These are phyloP conservation scores for Metarhizium brunneum DNA, from an alignment of 2,329 filamentous ascomycete genomes.

Conservation along the genomic window DNA sequence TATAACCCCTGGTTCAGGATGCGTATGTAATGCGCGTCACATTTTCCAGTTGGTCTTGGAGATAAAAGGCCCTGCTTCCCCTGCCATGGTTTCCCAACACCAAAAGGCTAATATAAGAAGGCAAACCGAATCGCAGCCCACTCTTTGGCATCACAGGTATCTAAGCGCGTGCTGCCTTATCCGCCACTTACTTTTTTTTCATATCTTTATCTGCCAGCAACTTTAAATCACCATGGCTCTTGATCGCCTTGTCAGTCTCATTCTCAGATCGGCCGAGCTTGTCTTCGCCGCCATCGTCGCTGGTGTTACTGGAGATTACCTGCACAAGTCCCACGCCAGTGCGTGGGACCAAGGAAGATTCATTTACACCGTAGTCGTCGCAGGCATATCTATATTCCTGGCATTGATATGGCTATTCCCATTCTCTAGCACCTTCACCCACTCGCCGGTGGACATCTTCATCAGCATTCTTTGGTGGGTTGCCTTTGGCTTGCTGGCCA, in stretches of 20 bases:
- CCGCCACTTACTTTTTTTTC: background rate
- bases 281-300: slow-evolving; percentile 64
- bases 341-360: slow-evolving; percentile 51
- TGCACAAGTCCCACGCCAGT: slow-evolving; percentile 40
- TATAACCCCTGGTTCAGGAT: background rate
- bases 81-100: background rate
- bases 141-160: background rate
- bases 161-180: background rate
- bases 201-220: background rate
- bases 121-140: background rate
- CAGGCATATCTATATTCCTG: slow-evolving; percentile 59
- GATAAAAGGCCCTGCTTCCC: background rate
- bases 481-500: slow-evolving; percentile 56
- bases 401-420: slow-evolving; percentile 65
- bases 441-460: slow-evolving; percentile 63
- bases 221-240: slow-evolving; percentile 23
- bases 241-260: slow-evolving; percentile 29
- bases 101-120: background rate
- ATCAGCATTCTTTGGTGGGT: slow-evolving; percentile 63
- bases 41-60: background rate
- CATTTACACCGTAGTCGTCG: slow-evolving; percentile 68
- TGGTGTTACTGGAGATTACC: slow-evolving; percentile 58
- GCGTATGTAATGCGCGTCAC: background rate
- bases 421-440: slow-evolving; percentile 55
- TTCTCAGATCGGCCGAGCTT: slow-evolving; percentile 41